Conservation (phyloP, 129 eudicot genomes). For the Helichrysum umbraculigerum region DNA sequence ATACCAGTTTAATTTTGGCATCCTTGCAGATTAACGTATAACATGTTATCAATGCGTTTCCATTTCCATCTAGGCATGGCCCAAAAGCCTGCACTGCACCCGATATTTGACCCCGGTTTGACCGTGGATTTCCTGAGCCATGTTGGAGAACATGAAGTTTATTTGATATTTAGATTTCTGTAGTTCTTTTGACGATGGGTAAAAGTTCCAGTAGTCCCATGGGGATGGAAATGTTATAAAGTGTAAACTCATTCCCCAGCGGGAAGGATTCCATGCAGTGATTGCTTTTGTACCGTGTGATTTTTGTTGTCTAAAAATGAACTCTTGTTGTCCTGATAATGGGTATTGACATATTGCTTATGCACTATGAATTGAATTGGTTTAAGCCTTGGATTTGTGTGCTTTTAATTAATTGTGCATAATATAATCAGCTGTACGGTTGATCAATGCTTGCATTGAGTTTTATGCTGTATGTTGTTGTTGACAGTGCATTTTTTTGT, state of each 20-base stretch:
- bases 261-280: no score
- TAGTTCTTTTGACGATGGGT: no score
- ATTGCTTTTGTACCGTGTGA: no score
- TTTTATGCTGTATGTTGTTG: not conserved
- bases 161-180: no score
- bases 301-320: no score
- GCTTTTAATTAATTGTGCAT: not conserved
- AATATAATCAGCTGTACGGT: not conserved
- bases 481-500: not conserved
- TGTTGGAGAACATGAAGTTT: no score
- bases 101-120: not conserved
- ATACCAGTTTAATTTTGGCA: not conserved
- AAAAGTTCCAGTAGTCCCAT: no score
- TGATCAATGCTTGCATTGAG: not conserved
- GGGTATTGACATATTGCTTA: not conserved
- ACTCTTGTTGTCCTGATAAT: not conserved
- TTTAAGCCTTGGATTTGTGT: not conserved
- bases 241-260: no score
- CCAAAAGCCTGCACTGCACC: not conserved
- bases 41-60: not conserved
- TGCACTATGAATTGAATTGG: not conserved
- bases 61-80: not conserved
- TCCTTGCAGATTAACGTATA: not conserved
- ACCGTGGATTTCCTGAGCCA: not conserved
- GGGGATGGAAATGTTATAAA: no score